A percentile compares a stretch with the other conserved stretches of the same genome.
Evolutionary conservation across 2,329 filamentous ascomycete genomes (phyloP).

Genomic region (Xylariaceae sp.): DNA sequence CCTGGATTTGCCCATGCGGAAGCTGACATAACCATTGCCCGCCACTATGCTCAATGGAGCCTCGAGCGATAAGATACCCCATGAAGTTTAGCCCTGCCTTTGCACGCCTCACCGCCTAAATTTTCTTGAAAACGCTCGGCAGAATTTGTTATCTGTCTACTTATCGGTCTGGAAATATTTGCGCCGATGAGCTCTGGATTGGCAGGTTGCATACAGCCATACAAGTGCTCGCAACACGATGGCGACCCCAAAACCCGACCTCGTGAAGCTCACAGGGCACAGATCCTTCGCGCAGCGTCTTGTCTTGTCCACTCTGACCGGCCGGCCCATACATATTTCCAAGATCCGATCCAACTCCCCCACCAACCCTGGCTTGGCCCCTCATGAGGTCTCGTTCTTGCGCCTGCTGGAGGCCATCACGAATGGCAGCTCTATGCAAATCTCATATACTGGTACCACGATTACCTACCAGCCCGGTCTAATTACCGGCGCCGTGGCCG

Average conservation of each 20-base stretch:
- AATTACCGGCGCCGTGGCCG: slow-evolving; percentile 74
- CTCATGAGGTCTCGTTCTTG: slow-evolving; percentile 92
- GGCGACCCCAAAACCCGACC: slow-evolving; percentile 40
- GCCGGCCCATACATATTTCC: slow-evolving; percentile 83
- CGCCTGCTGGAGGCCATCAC: slow-evolving; percentile 91
- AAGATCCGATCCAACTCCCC: slow-evolving; percentile 86
- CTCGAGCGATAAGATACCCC: too few species aligned
- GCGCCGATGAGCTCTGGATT: too few species aligned
- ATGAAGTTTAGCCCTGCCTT: too few species aligned
- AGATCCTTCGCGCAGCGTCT: slow-evolving; percentile 79
- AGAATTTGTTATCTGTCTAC: slow-evolving; percentile 21
- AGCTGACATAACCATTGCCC: too few species aligned
- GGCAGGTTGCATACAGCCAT: too few species aligned
- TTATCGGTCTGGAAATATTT: background rate
- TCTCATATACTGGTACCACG: slow-evolving; percentile 92
- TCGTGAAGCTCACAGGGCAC: slow-evolving; percentile 77
- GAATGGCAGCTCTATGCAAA: slow-evolving; percentile 91
- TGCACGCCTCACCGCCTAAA: slow-evolving; percentile 22
- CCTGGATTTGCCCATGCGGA: too few species aligned
- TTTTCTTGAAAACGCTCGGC: slow-evolving; percentile 19
- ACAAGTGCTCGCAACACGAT: slow-evolving; percentile 12
- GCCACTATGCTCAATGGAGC: too few species aligned
- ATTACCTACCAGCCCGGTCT: slow-evolving; percentile 89
- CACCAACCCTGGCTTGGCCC: slow-evolving; percentile 81
- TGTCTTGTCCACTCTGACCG: slow-evolving; percentile 85